Evolutionary conservation across 2,329 filamentous ascomycete species (phyloP).

Genomic region (Cadophora gregata): DNA sequence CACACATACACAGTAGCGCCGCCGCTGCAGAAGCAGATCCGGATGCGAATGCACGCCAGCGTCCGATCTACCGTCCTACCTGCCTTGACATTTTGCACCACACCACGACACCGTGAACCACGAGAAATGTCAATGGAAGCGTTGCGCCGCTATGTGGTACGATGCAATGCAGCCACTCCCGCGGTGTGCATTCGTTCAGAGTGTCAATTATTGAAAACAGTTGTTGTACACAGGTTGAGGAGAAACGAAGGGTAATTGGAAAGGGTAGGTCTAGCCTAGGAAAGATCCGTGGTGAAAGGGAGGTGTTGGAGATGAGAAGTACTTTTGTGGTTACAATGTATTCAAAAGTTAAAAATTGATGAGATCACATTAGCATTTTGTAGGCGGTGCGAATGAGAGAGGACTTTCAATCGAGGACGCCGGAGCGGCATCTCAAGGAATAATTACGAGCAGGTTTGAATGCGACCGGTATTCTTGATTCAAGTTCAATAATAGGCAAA

Average conservation of each 20-base stretch:
- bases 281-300: neutral
- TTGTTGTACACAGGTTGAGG: neutral
- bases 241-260: neutral
- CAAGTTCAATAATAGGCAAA: neutral
- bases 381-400: no score
- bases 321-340: no score
- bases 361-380: no score
- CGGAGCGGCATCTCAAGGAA: no score
- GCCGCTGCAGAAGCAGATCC: neutral
- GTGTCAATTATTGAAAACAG: neutral
- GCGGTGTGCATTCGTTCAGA: neutral
- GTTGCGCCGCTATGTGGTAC: neutral
- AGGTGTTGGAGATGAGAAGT: neutral
- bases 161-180: constrained; percentile 11
- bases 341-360: no score
- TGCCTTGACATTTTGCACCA: neutral
- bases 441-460: no score
- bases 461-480: no score
- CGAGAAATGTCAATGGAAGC: no score
- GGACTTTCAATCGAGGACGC: no score
- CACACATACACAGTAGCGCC: neutral
- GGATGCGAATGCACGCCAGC: neutral
- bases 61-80: neutral
- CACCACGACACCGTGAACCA: neutral
- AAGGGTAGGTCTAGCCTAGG: neutral